Percentiles rank a stretch among this genome's conserved stretches.
Conservation (phyloP, 2,329 filamentous ascomycete species). For the Colletotrichum sp. region DNA sequence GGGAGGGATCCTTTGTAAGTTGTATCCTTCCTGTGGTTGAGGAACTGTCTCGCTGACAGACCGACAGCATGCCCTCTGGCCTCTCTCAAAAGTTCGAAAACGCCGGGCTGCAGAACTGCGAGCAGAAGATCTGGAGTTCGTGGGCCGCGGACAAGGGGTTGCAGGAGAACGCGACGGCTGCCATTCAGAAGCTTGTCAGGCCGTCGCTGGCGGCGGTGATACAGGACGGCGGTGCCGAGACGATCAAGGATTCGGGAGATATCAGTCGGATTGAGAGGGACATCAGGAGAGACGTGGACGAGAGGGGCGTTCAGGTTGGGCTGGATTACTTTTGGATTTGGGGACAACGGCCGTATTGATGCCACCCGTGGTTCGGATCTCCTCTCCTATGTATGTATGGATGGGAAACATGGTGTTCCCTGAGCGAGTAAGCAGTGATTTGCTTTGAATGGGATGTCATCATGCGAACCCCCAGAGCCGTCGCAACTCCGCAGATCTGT, state of each 20-base stretch:
- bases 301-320: neutral
- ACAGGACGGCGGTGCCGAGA: neutral
- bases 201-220: neutral
- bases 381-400: neutral
- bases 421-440: neutral
- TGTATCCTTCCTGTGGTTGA: neutral
- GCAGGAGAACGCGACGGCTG: neutral
- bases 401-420: neutral
- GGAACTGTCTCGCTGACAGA: neutral
- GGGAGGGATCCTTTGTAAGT: constrained; percentile 4
- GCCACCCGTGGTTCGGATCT: neutral
- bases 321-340: constrained; percentile 1
- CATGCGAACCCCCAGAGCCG: neutral
- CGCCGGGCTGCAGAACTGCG: neutral
- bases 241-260: constrained; percentile 3
- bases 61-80: neutral
- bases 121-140: constrained; percentile 2
- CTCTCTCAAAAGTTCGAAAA: neutral
- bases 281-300: neutral
- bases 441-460: neutral
- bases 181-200: neutral
- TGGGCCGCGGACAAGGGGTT: constrained; percentile 6
- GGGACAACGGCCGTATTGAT: neutral
- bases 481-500: neutral
- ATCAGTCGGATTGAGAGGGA: neutral